Evolutionary conservation across 106 monocot species (phyloP).

Genomic region (Dioscorea zingiberensis): DNA sequence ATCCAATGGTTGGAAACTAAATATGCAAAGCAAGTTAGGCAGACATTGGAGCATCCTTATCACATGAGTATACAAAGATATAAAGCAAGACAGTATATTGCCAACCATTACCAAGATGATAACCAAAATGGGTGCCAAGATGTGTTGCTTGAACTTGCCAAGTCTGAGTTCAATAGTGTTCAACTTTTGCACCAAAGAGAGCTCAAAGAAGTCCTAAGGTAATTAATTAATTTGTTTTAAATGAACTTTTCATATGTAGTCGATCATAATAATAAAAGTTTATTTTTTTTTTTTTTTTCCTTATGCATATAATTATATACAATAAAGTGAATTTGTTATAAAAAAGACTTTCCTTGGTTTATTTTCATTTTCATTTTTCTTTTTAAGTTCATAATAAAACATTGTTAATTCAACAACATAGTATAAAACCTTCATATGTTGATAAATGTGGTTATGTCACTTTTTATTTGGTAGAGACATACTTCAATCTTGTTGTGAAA

Average conservation of each 20-base stretch:
- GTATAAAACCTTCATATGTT: too few relatives aligned
- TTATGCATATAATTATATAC: too few relatives aligned
- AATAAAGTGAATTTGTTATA: too few relatives aligned
- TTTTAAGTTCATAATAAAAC: too few relatives aligned
- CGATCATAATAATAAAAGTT: neutral
- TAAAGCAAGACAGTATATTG: conserved; percentile 12
- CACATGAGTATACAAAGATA: conserved; percentile 28
- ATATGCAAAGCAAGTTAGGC: conserved; percentile 8
- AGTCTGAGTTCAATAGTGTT: conserved; percentile 26
- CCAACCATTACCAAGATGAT: neutral
- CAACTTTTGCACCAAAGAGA: conserved; percentile 31
- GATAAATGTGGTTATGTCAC: too few relatives aligned
- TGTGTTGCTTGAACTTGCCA: conserved; percentile 24
- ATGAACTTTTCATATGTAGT: neutral
- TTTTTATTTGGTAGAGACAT: too few relatives aligned
- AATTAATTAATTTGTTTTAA: neutral
- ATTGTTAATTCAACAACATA: too few relatives aligned
- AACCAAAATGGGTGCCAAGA: neutral
- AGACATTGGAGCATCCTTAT: conserved; percentile 24
- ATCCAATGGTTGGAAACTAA: conserved; percentile 9
- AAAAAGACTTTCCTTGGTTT: too few relatives aligned
- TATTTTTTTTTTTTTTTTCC: neutral
- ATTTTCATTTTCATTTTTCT: too few relatives aligned
- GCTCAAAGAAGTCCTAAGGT: conserved; percentile 26
- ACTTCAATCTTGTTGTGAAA: too few relatives aligned